phyloP scores from a whole-genome alignment of 2,329 filamentous ascomycete species.

The Akanthomyces uredinophilus region DNA sequence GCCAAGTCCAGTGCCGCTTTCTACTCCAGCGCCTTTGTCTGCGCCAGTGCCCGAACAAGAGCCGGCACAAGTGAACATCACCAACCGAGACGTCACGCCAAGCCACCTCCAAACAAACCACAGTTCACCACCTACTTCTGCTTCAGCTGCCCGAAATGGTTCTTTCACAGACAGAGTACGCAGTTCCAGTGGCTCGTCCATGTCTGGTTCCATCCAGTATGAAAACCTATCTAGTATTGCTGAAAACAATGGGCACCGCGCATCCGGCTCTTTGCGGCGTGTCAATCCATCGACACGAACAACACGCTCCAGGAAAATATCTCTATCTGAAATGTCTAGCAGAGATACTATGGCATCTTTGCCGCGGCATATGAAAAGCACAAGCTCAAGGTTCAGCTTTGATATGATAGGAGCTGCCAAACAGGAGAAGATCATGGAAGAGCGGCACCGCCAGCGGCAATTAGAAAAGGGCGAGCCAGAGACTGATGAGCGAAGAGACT shows the following conservation, averaged over 20 bases:
- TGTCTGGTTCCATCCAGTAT: background rate
- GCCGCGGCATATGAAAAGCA: constrained; percentile 66
- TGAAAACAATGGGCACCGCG: constrained; percentile 1
- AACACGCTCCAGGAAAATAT: constrained; percentile 47
- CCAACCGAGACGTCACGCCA: background rate
- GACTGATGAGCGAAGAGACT: constrained; percentile 39
- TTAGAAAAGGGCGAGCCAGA: constrained; percentile 51
- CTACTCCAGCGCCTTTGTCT: background rate
- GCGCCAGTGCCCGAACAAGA: background rate
- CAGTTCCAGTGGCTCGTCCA: constrained; percentile 13
- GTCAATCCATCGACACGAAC: constrained; percentile 24
- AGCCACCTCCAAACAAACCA: background rate
- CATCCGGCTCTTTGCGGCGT: background rate
- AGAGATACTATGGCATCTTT: constrained; percentile 44
- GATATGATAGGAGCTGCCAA: constrained; percentile 69
- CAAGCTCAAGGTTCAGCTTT: constrained; percentile 75
- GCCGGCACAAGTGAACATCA: background rate
- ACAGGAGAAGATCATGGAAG: constrained; percentile 65
- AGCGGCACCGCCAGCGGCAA: constrained; percentile 63
- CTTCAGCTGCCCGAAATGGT: background rate
- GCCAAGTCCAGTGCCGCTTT: background rate
- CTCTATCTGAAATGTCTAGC: constrained; percentile 43
- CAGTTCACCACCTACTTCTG: background rate
- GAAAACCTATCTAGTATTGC: constrained; percentile 2
- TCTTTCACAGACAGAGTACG: constrained; percentile 1